Percentiles rank a stretch among this genome's conserved stretches.
phyloP scores from a whole-genome alignment of 345 rosid species.

The Populus nigra region DNA sequence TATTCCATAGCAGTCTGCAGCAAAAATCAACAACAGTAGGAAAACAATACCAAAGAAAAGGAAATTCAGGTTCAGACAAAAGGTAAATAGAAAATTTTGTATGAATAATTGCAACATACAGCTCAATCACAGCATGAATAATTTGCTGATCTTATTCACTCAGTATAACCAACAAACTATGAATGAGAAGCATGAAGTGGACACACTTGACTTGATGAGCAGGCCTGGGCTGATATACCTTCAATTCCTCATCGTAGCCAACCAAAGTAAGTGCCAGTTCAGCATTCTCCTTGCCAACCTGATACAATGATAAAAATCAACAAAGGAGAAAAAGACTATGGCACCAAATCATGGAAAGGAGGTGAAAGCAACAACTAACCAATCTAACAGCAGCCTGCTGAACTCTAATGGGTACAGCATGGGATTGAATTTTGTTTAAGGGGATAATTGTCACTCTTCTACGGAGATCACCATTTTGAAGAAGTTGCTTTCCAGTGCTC shows the following conservation, averaged over 20 bases:
- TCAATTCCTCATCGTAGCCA: conserved; percentile 68
- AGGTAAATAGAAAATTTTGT: neutral
- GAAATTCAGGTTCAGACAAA: neutral
- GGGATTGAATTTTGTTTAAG: conserved; percentile 74
- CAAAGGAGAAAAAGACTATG: neutral
- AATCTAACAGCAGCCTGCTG: conserved; percentile 69
- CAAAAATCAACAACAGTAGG: conserved; percentile 13
- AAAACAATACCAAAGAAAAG: conserved; percentile 2
- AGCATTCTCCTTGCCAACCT: conserved; percentile 95
- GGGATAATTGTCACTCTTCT: conserved; percentile 94
- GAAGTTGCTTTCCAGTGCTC: conserved; percentile 87
- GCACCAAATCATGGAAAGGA: neutral
- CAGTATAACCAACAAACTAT: neutral
- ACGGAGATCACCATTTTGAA: conserved; percentile 88
- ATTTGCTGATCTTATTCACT: neutral
- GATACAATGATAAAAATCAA: conserved; percentile 16
- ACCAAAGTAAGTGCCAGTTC: conserved; percentile 89
- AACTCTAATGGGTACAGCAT: conserved; percentile 53
- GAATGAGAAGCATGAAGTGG: neutral
- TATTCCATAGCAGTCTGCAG: conserved; percentile 92
- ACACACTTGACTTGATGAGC: neutral
- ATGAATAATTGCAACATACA: neutral
- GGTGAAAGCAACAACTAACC: conserved; percentile 49
- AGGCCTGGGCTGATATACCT: conserved; percentile 41
- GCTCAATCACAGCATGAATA: neutral